These are phyloP conservation scores for Alternaria ethzedia DNA, from an alignment of 2,329 filamentous ascomycete species.

Conservation along the genomic window DNA sequence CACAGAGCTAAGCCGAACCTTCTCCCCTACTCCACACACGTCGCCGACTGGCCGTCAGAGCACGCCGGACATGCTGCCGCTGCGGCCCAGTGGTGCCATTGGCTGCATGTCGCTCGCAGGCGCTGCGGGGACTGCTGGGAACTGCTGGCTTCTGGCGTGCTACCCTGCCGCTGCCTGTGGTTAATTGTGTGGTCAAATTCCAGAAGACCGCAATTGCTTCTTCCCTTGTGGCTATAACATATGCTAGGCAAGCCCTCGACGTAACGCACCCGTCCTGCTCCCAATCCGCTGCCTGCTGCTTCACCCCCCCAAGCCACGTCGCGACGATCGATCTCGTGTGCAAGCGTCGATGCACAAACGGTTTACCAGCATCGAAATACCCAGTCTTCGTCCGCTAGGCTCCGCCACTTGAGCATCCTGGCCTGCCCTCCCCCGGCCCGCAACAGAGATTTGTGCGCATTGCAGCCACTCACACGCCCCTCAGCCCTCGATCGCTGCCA, in stretches of 20 bases:
- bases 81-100: not conserved
- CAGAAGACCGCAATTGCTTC: slow-evolving; percentile 10
- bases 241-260: slow-evolving; percentile 4
- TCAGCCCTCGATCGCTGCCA: slow-evolving; percentile 19
- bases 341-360: slow-evolving; percentile 15
- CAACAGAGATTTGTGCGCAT: slow-evolving; percentile 21
- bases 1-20: slow-evolving; percentile 10
- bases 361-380: slow-evolving; percentile 11
- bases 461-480: slow-evolving; percentile 15
- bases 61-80: slow-evolving; percentile 1
- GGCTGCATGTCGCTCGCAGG: not conserved
- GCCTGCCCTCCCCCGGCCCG: slow-evolving; percentile 11
- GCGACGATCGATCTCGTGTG: not conserved
- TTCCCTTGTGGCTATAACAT: slow-evolving; percentile 9
- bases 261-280: not conserved
- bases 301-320: not conserved
- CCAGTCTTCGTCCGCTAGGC: slow-evolving; percentile 11
- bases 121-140: not conserved
- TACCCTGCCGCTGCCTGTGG: not conserved
- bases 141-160: not conserved
- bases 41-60: slow-evolving; percentile 5
- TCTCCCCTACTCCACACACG: slow-evolving; percentile 1
- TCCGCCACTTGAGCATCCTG: slow-evolving; percentile 15
- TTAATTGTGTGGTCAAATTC: not conserved
- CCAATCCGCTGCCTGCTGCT: not conserved